Evolutionary conservation across 1,284 basidiomycete species (phyloP).

Genomic region (Malassezia sp.): DNA sequence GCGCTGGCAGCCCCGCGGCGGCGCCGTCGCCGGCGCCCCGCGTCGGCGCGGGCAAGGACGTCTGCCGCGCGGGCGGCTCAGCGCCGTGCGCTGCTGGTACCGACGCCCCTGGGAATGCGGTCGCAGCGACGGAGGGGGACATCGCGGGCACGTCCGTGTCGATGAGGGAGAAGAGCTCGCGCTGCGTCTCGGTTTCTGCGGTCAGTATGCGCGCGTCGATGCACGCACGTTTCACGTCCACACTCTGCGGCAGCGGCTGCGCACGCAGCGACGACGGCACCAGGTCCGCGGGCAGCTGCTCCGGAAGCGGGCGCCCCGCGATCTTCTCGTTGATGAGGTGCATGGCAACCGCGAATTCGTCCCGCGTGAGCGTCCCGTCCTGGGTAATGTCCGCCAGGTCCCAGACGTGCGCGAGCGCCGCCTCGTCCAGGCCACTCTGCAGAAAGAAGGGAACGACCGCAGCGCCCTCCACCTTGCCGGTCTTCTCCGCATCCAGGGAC

Average conservation of each 20-base stretch:
- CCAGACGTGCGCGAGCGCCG: slow-evolving; percentile 81
- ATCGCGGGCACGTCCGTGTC: slow-evolving; percentile 54
- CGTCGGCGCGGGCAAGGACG: not conserved
- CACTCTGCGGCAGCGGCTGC: slow-evolving; percentile 29
- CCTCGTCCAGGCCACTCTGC: slow-evolving; percentile 74
- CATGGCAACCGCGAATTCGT: slow-evolving; percentile 94
- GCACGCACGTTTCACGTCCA: slow-evolving; percentile 23
- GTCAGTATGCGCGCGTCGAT: slow-evolving; percentile 8
- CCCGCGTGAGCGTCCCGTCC: slow-evolving; percentile 73
- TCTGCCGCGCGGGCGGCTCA: slow-evolving; percentile 18
- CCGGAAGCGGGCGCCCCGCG: slow-evolving; percentile 64
- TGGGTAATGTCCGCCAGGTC: slow-evolving; percentile 85
- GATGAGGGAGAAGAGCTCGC: slow-evolving; percentile 51
- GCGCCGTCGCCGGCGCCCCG: not conserved
- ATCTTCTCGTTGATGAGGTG: slow-evolving; percentile 82
- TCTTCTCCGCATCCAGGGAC: slow-evolving; percentile 62
- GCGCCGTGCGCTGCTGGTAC: no score
- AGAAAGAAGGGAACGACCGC: slow-evolving; percentile 93
- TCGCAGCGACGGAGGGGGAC: slow-evolving; percentile 20
- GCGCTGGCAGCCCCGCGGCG: slow-evolving; percentile 49
- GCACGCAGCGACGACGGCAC: slow-evolving; percentile 67
- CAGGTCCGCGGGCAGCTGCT: slow-evolving; percentile 59
- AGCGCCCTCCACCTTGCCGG: slow-evolving; percentile 79
- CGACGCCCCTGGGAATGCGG: slow-evolving; percentile 34
- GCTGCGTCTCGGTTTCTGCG: slow-evolving; percentile 40